Base-by-base conservation (phyloP, 2,329 filamentous ascomycete species). In the Aspergillus latus region DNA sequence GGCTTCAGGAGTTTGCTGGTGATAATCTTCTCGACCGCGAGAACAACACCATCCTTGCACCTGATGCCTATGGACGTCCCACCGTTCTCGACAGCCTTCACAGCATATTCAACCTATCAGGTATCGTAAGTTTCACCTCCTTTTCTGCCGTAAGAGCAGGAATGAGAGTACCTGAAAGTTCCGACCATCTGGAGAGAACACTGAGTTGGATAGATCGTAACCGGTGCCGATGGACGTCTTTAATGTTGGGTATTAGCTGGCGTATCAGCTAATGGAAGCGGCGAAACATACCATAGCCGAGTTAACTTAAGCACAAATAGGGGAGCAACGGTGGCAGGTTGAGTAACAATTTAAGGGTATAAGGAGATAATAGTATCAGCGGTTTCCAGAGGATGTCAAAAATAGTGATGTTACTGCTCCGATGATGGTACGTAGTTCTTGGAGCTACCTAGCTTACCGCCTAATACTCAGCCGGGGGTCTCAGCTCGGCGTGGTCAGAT, bases 171-270 rank as follows among this genome's bases (percentile, higher is more conserved):
- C 91, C 79, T 99, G 94, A 78, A 99, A 99, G 78, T 99, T 99
- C 68, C 94, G 90, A 73, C 94, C 94, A 80, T 99, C 94, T 65
- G 94, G 94, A 48, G 94, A 97, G 84, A 97, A 99, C 82, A 97
- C 95, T 72, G 94, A 97, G 85, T 99, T 99, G 75, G 91, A 91
- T 70, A 99, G 88, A 86, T 99, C 94, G 81, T 99, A 99, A 73
- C 94, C 94, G 71, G 94, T 99, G 74, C 94, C 94, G 89, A 99
- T 99, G 73, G 94, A 99, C 72, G 94, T 99, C 94, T 21, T 99
- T 59, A 29, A 48, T 37, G 37, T 21, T 42, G 48, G 56, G 37
- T 36, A 53, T 68, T 62, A 64, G 60, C 56, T 58, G 32, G 50
- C 36, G 16, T 49, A 34, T 44, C 34, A 59, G 36, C 48, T 30